Conservation (phyloP, 2,329 filamentous ascomycete genomes). For the Ascochyta koolunga region DNA sequence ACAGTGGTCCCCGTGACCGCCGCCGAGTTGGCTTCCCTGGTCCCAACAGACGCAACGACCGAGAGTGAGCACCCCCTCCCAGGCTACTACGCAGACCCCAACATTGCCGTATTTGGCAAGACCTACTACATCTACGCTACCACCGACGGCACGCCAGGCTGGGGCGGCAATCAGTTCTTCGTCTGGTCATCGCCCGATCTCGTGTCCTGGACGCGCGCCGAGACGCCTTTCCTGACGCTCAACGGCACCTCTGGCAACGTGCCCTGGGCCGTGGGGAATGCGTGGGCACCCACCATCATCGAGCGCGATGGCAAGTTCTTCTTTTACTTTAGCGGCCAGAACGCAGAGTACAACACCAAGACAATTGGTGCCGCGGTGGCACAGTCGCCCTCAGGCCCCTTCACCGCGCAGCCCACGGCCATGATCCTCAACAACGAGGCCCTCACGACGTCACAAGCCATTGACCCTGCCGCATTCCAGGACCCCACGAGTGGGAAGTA, state of each 20-base stretch:
- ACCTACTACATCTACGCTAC: conserved; percentile 39
- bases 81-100: conserved; percentile 37
- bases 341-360: conserved; percentile 33
- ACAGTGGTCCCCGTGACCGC: conserved; percentile 61
- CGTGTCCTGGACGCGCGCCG: conserved; percentile 31
- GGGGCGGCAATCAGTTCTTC: conserved; percentile 38
- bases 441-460: conserved; percentile 31
- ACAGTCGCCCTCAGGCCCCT: conserved; percentile 29
- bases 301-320: conserved; percentile 31
- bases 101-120: conserved; percentile 32
- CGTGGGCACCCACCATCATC: conserved; percentile 39
- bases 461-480: conserved; percentile 32
- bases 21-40: conserved; percentile 50
- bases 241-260: conserved; percentile 37
- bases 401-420: conserved; percentile 31
- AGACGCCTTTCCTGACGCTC: conserved; percentile 32
- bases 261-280: conserved; percentile 36
- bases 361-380: conserved; percentile 39
- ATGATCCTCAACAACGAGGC: conserved; percentile 37
- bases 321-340: conserved; percentile 39
- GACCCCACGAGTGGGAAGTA: conserved; percentile 34
- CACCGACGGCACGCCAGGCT: conserved; percentile 34
- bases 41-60: conserved; percentile 11
- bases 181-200: conserved; percentile 36
- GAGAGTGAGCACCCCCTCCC: conserved; percentile 29